A percentile compares a stretch with the other conserved stretches of the same genome.
phyloP scores from a whole-genome alignment of 257 asterid genomes.

The Nicotiana attenuata region DNA sequence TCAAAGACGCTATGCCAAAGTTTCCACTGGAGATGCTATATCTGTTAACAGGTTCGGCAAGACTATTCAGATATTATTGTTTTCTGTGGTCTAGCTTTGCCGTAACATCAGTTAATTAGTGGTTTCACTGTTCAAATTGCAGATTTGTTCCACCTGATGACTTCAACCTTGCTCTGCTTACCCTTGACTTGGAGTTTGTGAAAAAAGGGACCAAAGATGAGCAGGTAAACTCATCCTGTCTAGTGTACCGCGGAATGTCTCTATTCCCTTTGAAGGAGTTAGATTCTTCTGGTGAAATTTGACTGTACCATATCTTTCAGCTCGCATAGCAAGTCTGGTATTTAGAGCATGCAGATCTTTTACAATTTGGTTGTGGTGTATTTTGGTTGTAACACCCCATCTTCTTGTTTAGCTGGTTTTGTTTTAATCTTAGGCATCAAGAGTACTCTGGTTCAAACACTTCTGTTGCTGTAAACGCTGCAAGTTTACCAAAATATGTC shows the following conservation, averaged over 20 bases:
- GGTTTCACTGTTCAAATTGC: constrained; percentile 8
- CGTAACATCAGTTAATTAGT: background rate
- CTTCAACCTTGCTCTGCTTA: constrained; percentile 73
- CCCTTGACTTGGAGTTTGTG: constrained; percentile 94
- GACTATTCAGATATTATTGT: background rate
- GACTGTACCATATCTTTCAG: background rate
- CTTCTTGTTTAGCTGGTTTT: background rate
- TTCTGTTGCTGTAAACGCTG: constrained; percentile 3
- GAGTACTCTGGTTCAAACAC: background rate
- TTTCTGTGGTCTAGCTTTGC: background rate
- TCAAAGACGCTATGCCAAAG: constrained; percentile 89
- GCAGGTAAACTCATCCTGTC: constrained; percentile 39
- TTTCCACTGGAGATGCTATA: constrained; percentile 71
- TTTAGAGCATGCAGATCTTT: background rate
- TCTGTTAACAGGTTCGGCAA: constrained; percentile 59
- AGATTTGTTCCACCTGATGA: constrained; percentile 85
- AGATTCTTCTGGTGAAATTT: background rate
- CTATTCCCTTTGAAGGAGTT: background rate
- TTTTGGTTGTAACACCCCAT: constrained; percentile 1
- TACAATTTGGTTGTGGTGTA: background rate
- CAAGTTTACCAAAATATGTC: constrained; percentile 19
- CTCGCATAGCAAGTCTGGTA: background rate
- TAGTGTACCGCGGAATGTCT: background rate
- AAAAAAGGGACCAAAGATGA: constrained; percentile 87
- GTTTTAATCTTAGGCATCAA: background rate